Conservation (phyloP, 305 asterid genomes). For the Fraxinus nigra region DNA sequence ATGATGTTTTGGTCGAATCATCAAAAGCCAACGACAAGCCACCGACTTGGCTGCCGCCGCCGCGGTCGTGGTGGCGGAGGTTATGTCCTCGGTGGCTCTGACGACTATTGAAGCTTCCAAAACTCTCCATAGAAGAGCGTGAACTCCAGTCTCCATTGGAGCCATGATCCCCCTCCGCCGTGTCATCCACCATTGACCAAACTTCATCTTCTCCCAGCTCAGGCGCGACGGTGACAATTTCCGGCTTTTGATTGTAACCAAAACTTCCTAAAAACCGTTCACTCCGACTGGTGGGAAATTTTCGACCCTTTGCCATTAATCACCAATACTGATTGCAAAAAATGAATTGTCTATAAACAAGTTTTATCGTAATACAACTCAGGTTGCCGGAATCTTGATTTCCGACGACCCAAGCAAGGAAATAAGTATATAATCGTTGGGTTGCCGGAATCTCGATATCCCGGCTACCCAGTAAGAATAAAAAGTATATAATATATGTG, state of each 20-base stretch:
- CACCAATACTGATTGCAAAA: not conserved
- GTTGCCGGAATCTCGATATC: slow-evolving; percentile 30
- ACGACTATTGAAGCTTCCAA: slow-evolving; percentile 26
- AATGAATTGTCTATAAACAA: not conserved
- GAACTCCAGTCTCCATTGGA: slow-evolving; percentile 41
- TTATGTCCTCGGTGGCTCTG: slow-evolving; percentile 21
- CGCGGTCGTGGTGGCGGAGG: slow-evolving; percentile 25
- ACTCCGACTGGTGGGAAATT: slow-evolving; percentile 48
- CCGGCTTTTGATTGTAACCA: slow-evolving; percentile 32
- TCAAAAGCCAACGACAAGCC: slow-evolving; percentile 55
- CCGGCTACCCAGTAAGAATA: slow-evolving; percentile 27
- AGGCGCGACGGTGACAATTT: slow-evolving; percentile 27
- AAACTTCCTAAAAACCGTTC: slow-evolving; percentile 51
- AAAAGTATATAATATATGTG: not conserved
- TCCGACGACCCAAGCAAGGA: slow-evolving; percentile 27
- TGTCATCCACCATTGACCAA: slow-evolving; percentile 48
- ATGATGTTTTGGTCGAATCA: slow-evolving; percentile 29
- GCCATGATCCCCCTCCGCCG: slow-evolving; percentile 31
- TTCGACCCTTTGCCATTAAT: slow-evolving; percentile 62
- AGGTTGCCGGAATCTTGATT: slow-evolving; percentile 32
- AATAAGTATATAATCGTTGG: not conserved
- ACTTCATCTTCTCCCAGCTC: slow-evolving; percentile 68
- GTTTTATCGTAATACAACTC: not conserved
- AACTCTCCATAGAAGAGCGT: slow-evolving; percentile 40
- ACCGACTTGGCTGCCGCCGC: slow-evolving; percentile 22